Evolutionary conservation across 495 filamentous ascomycete genomes (phyloP).

Genomic region (Penicillium antarcticum): DNA sequence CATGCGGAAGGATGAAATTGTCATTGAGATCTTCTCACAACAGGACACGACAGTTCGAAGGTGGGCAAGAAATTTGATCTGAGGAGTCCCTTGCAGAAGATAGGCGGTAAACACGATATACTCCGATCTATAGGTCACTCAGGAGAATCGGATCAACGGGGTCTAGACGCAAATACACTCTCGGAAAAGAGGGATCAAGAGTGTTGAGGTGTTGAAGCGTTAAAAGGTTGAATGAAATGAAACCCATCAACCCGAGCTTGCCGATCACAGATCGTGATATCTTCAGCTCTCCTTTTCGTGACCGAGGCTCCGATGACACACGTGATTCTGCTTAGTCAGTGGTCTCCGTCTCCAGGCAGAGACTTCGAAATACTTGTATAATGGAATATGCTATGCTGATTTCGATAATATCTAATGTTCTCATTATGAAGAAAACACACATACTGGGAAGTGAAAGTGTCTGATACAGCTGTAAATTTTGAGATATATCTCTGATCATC

Average conservation of each 20-base stretch:
- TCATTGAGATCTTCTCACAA: neutral
- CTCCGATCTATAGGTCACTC: conserved; percentile 1
- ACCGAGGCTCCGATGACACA: conserved; percentile 11
- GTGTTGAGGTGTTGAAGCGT: too few species aligned
- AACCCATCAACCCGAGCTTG: conserved; percentile 3
- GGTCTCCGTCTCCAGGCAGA: neutral
- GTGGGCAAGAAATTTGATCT: neutral
- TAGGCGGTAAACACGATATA: conserved; percentile 7
- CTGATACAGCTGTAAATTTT: too few species aligned
- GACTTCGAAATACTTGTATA: too few species aligned
- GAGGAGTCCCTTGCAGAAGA: neutral
- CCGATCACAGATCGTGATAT: conserved; percentile 8
- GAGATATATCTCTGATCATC: too few species aligned
- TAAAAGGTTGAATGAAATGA: neutral
- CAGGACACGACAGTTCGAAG: neutral
- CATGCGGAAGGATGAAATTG: conserved; percentile 1
- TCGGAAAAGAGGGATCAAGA: neutral
- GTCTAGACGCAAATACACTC: neutral
- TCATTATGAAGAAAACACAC: too few species aligned
- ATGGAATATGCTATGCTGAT: too few species aligned
- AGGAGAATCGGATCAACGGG: neutral
- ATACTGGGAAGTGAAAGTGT: too few species aligned
- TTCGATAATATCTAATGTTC: too few species aligned
- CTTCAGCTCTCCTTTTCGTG: conserved; percentile 10
- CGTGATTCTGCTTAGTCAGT: conserved; percentile 8